Evolutionary conservation across 257 asterid species (phyloP), one percentile per base, ranked within the genome.

Genomic region (Paraleonurus japonicus): DNA sequence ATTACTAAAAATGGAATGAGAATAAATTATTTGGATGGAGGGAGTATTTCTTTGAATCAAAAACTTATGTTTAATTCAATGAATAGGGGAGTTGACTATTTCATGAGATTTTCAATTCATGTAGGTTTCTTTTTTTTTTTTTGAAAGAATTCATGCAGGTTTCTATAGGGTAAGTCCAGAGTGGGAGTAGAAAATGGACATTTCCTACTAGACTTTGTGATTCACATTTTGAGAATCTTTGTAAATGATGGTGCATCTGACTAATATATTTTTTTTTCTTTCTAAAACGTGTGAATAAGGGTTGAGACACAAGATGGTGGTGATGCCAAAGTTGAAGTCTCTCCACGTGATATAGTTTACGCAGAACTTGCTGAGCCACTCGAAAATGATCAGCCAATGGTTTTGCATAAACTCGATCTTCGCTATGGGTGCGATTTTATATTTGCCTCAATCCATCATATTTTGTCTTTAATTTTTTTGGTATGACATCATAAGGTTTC

Each of bases 291-390:
- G 72, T 75, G 60, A 61, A 69, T 66, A 84, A 84, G 99, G 98
- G 98, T 83, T 74, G 98, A 89, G 97, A 89, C 99, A 57, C 98
- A 92, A 77, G 99, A 95, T 67, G 96, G 96, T 9, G 99, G 99
- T 73, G 99, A 95, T 89, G 98, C 99, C 70, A 95, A 85, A 82
- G 77, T 89, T 13, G 97, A 95, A 67, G 90, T 87, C 74, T 95
- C 96, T 77, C 99, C 99, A 17, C 98, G 99, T 69, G 99, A 95
- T 80, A 92, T 95, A 75, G 77, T 95, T 76, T 95, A 89, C 80
- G 76, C 92, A 32, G 92, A 95, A 79, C 83, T 91, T 76, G 96
- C 97, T 73, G 97, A 86, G 81, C 82, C 86, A 69, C 87, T 74
- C 59, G 89, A 81, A 76, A 80, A 76, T 37, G 94, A 88, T 79